A percentile compares a stretch with the other conserved stretches of the same genome.
phyloP scores from a whole-genome alignment of 164 flowering plant species.

The Brasenia schreberi region DNA sequence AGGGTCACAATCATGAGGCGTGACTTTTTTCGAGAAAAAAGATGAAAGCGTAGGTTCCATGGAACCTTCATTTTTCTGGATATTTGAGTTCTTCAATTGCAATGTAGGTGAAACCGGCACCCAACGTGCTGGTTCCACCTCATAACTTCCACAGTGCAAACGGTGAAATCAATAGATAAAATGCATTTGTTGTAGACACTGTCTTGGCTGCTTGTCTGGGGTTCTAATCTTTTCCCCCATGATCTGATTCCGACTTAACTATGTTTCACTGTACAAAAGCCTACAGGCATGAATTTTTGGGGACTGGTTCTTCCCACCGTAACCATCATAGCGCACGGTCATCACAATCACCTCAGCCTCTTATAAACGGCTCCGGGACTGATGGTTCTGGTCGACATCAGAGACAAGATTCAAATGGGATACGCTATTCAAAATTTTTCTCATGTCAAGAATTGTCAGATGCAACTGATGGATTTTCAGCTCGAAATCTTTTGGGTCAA shows the following conservation, averaged over 20 bases:
- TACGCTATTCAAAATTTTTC: slow-evolving; percentile 61
- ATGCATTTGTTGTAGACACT: neutral
- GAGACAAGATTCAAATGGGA: slow-evolving; percentile 44
- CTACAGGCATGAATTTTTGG: neutral
- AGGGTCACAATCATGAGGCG: too few species aligned
- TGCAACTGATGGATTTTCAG: slow-evolving; percentile 73
- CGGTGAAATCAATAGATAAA: too few species aligned
- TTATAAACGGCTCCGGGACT: slow-evolving; percentile 28
- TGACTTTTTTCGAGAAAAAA: too few species aligned
- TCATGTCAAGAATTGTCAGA: slow-evolving; percentile 50
- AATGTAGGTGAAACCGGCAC: too few species aligned
- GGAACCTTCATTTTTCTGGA: too few species aligned
- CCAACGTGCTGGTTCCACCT: too few species aligned
- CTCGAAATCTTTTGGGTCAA: slow-evolving; percentile 61
- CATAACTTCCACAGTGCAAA: too few species aligned
- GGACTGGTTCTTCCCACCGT: slow-evolving; percentile 22
- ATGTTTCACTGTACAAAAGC: neutral
- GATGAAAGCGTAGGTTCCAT: too few species aligned
- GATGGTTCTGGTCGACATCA: slow-evolving; percentile 20
- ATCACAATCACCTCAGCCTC: slow-evolving; percentile 26
- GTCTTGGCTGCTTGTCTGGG: neutral
- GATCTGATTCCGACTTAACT: neutral
- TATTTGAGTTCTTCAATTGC: too few species aligned
- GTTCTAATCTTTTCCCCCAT: neutral
- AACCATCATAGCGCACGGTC: slow-evolving; percentile 18